Evolutionary conservation across 495 filamentous ascomycete genomes (phyloP), one percentile per base, ranked within the genome.

Genomic region (Xeromyces bisporus): DNA sequence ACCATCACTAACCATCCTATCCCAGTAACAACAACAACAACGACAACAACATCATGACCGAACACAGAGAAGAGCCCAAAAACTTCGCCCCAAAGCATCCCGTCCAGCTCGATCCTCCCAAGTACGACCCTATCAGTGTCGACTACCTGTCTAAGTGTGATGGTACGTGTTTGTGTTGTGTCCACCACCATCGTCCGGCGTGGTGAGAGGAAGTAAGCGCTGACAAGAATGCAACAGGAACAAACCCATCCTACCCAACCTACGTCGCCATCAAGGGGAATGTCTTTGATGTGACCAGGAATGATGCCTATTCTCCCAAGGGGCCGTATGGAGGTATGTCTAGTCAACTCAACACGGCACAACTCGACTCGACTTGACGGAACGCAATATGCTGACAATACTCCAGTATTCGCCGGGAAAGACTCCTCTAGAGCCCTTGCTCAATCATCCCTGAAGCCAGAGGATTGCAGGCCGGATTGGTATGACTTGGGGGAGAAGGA

Each of bases 211-310:
- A n/a, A n/a, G n/a, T n/a, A n/a, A n/a, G n/a, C 14, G 7, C 9
- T 21, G 20, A 21, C 20, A 4, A 21, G 5, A 21, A 21, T 18
- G 11, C 15, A 7, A 16, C 39, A 76, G 72, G 66, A 31, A 55
- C 58, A 54, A 72, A 77, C 34, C 55, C 71, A 2, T 72, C 66
- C 30, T 70, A 62, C 35, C 82, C 83, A 18, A 84, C 75, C 15
- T 81, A 86, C 40, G 84, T 99, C 15, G 89, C 91, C 17, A 96
- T 99, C 58, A 96, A 93, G 60, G 85, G 87, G 35, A 78, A 71
- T 36, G 77, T 99, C 26, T 99, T 93, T 46, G 87, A 99, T 48
- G 89, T 99, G 30, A 80, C 66, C 29, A 77, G 71, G 13, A 96
- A 94, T 48, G 65, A 71, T 20, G 72, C 79, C 18, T 99, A 99